Evolutionary conservation across 1,284 basidiomycete genomes (phyloP), one percentile per base, ranked within the genome.

Genomic region (Thecaphora frezii): DNA sequence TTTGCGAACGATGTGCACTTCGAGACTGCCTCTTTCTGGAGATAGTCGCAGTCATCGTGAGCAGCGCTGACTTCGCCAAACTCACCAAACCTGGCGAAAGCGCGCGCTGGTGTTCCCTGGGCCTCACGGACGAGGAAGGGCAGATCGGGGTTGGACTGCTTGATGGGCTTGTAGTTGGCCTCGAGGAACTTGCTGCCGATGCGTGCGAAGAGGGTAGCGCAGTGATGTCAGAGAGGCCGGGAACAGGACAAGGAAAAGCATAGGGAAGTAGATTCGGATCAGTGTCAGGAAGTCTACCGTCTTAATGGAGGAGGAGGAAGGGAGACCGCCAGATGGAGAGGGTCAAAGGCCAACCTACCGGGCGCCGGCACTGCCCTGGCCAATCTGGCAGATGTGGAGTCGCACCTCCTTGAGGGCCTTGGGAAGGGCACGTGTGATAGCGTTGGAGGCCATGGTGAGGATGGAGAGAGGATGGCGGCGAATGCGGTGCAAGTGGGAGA

Each of bases 71-170:
- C n/a, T n/a, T n/a, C n/a, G n/a, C n/a, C n/a, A 28, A 4, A 77
- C 77, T 16, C 64, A 78, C 77, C 77, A 44, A 78, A 73, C 39
- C 77, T 61, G 14, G 76, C 67, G 59, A 76, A 77, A 39, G 73
- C 54, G 16, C 74, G 68, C 4, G 77, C 77, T 5, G 75, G 75
- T 13, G 70, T 72, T 19, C 69, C 69, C 37, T 58, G 55, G 19
- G 77, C 74, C 48, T 78, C 77, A 26, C 77, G 69, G 18, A 78
- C 62, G 22, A 78, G 69, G 65, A 78, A 71, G 14, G 77, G 76
- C 19, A 77, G 57, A 16, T 71, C 59, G 8, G 77, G 77, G 57
- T 78, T 78, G 43, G 68, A 63, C 54, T 67, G 47, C 72, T 78
- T 78, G 66, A 78, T 65, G 28, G 64, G 46, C 48, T 63, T 58